Evolutionary conservation across 202 grass and related monocot species (phyloP), one percentile per base, ranked within the genome.

Genomic region (Thinopyrum obtusiflorum): DNA sequence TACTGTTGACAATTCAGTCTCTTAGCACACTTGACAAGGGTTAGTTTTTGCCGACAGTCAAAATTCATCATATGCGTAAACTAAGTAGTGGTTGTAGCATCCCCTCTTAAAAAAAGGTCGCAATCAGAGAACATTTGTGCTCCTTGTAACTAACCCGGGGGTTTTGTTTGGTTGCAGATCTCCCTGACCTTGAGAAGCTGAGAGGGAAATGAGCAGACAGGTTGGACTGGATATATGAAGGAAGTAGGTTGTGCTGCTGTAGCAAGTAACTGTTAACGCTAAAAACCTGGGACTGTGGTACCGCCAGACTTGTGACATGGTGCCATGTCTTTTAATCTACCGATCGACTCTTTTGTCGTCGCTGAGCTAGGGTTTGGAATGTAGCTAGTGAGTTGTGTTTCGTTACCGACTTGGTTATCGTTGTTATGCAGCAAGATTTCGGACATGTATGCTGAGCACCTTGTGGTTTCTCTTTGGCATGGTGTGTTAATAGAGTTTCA

Each of bases 111-210:
- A 62, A 7, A 65, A 65, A 70, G 26, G 9, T 75, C 13, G 4
- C 5, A 60, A 32, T 9, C 3, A 33, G 31, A 55, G 20, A 31
- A 11, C 18, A 57, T 28, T 1, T 35, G n/a, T 65, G 13, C 59
- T 72, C 18, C 10, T 4, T 65, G 65, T 91, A 61, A 85, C 31
- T 79, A 53, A 20, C 49, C 1, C 6, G 49, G 6, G 39, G 75
- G 0, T 26, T 78, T 81, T 78, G 21, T 63, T 55, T 91, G 35
- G 31, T 55, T 90, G 88, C 91, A 96, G 96, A 98, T 91, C 96
- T 98, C 32, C 96, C 93, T 88, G 93, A 98, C 90, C 91, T 98
- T 35, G 96, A 96, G 88, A 98, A 98, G 77, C 79, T 94, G 65
- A 96, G 90, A 78, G 90, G 89, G 62, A 98, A 96, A 61, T 98